These are phyloP conservation scores for Colletotrichum tofieldiae DNA, from an alignment of 2,329 filamentous ascomycete genomes.

Conservation along the genomic window DNA sequence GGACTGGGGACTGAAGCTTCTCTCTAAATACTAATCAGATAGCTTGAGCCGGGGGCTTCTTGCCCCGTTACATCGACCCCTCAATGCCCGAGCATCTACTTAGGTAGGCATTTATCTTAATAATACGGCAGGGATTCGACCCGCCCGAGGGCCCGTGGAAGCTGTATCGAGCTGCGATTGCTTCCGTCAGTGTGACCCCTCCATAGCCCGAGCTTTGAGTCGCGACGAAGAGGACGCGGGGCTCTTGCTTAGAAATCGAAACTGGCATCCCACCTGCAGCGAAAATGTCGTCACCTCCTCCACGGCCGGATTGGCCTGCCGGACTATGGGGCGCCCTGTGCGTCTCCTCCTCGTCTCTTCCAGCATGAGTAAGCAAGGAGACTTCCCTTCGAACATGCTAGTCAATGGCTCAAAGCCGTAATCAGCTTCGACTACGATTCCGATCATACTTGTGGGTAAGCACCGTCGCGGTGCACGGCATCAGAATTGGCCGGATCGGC, in stretches of 20 bases:
- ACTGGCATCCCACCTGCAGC: background rate
- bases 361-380: background rate
- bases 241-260: slow-evolving; percentile 40
- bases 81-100: slow-evolving; percentile 3
- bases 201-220: background rate
- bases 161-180: slow-evolving; percentile 2
- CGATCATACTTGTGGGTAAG: background rate
- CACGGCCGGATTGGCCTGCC: background rate
- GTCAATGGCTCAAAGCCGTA: background rate
- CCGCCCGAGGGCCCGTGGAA: slow-evolving; percentile 20
- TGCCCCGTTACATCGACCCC: slow-evolving; percentile 21
- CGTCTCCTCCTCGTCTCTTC: background rate
- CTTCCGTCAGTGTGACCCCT: slow-evolving; percentile 37
- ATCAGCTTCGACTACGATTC: background rate
- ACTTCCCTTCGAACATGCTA: background rate
- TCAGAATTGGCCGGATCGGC: too few species aligned
- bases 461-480: background rate
- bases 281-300: slow-evolving; percentile 19
- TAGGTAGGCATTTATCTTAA: slow-evolving; percentile 16
- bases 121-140: slow-evolving; percentile 14
- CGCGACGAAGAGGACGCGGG: slow-evolving; percentile 2
- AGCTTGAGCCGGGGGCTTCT: slow-evolving; percentile 1
- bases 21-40: slow-evolving; percentile 30
- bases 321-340: slow-evolving; percentile 1
- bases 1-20: slow-evolving; percentile 1